phyloP scores from a whole-genome alignment of 805 yeast genomes.

The Hanseniaspora clermontiae region DNA sequence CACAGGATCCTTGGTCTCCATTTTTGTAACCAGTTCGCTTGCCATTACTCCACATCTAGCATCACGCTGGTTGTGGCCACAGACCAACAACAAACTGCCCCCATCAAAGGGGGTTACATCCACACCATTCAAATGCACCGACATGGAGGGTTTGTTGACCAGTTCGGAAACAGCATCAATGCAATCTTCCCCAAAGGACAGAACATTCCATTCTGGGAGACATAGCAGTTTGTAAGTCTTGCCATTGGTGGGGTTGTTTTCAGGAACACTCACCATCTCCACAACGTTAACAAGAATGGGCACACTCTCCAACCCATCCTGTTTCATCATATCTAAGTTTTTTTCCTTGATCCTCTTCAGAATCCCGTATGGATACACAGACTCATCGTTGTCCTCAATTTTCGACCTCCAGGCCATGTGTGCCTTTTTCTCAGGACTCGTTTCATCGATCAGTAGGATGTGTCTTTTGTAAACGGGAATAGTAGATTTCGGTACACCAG shows the following conservation, averaged over 20 bases:
- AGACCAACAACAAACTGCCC: conserved; percentile 19
- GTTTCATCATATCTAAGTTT: conserved; percentile 14
- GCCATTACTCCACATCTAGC: conserved; percentile 22
- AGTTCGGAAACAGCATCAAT: conserved; percentile 17
- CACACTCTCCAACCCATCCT: conserved; percentile 17
- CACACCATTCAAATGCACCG: neutral
- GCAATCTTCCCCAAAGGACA: neutral
- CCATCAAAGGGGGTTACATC: neutral
- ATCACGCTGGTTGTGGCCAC: conserved; percentile 24
- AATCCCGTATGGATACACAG: conserved; percentile 19
- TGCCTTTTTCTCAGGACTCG: neutral
- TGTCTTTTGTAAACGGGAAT: conserved; percentile 22
- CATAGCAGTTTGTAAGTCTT: conserved; percentile 21
- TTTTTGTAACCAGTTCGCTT: neutral
- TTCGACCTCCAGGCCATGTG: conserved; percentile 20
- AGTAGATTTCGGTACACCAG: neutral
- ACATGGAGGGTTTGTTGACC: conserved; percentile 16
- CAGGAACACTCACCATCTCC: neutral
- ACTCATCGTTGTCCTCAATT: conserved; percentile 17
- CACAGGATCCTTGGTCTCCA: conserved; percentile 26
- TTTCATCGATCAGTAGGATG: conserved; percentile 19
- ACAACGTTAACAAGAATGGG: neutral
- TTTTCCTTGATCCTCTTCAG: conserved; percentile 17
- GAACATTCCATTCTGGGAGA: conserved; percentile 16
- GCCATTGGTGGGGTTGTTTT: too few species aligned